These are phyloP conservation scores for Neobulgaria alba DNA, from an alignment of 2,329 filamentous ascomycete species.

Conservation along the genomic window DNA sequence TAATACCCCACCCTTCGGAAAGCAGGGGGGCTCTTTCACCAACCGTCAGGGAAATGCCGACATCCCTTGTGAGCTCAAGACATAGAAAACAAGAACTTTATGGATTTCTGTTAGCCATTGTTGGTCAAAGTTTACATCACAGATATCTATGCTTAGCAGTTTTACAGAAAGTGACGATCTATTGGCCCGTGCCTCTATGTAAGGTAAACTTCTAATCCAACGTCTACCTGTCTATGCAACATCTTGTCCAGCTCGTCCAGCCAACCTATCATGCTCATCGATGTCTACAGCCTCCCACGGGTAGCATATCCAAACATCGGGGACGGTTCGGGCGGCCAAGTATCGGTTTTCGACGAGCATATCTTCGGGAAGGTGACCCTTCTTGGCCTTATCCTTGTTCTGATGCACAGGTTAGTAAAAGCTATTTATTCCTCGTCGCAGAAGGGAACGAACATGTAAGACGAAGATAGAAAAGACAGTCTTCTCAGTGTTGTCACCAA, in stretches of 20 bases:
- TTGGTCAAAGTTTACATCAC: too few species aligned
- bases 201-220: too few species aligned
- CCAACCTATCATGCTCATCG: constrained; percentile 76
- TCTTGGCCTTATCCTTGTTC: constrained; percentile 98
- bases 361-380: constrained; percentile 70
- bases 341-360: constrained; percentile 71
- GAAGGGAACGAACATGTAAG: constrained; percentile 55
- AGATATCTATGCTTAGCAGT: too few species aligned
- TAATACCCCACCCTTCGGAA: too few species aligned
- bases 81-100: too few species aligned
- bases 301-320: constrained; percentile 98
- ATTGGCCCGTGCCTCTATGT: too few species aligned
- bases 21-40: too few species aligned
- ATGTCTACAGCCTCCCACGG: constrained; percentile 96
- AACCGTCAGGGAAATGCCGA: too few species aligned
- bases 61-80: too few species aligned
- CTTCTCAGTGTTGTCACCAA: constrained; percentile 64
- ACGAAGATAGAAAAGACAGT: constrained; percentile 94
- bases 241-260: constrained; percentile 30
- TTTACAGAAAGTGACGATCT: too few species aligned
- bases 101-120: too few species aligned
- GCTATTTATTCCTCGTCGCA: not conserved
- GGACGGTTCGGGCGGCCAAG: constrained; percentile 75
- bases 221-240: too few species aligned
- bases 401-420: constrained; percentile 27